These are phyloP conservation scores for Penicillium sclerotiorum DNA, from an alignment of 2,329 filamentous ascomycete genomes.

Conservation along the genomic window DNA sequence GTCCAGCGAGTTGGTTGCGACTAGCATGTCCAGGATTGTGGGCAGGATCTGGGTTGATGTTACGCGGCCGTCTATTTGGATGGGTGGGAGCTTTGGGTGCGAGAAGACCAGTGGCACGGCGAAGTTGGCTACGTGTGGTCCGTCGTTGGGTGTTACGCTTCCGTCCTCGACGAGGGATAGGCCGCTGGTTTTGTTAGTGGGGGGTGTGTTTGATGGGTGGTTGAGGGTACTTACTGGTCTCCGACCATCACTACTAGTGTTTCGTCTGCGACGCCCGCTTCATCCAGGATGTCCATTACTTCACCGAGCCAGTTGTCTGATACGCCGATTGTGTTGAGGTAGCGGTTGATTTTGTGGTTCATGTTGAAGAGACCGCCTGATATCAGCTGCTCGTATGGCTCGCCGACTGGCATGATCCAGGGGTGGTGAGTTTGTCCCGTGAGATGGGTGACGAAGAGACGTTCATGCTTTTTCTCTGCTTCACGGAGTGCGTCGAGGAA, in stretches of 20 bases:
- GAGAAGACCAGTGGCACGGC: constrained; percentile 26
- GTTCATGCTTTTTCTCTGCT: constrained; percentile 25
- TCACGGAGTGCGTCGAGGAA: constrained; percentile 24
- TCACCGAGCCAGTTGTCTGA: constrained; percentile 27
- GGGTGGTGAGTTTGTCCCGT: constrained; percentile 32
- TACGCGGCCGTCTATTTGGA: constrained; percentile 23
- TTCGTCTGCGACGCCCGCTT: constrained; percentile 24
- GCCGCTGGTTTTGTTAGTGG: constrained; percentile 12
- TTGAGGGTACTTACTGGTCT: constrained; percentile 20
- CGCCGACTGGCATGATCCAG: constrained; percentile 23
- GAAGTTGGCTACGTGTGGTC: constrained; percentile 26
- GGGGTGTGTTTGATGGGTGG: background rate
- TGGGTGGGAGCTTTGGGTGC: constrained; percentile 24
- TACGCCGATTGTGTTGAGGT: constrained; percentile 25
- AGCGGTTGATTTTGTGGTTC: constrained; percentile 19
- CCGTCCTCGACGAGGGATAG: constrained; percentile 24
- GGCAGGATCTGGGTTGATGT: constrained; percentile 44
- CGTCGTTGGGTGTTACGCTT: constrained; percentile 24
- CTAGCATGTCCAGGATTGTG: constrained; percentile 50
- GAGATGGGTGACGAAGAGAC: constrained; percentile 29
- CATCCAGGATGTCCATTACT: constrained; percentile 19
- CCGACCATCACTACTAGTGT: constrained; percentile 26
- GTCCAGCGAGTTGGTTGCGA: constrained; percentile 45
- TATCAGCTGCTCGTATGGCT: constrained; percentile 24
- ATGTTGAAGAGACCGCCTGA: constrained; percentile 14